These are phyloP conservation scores for Musa acuminata DNA, from an alignment of 176 grass and related monocot species.

Conservation along the genomic window DNA sequence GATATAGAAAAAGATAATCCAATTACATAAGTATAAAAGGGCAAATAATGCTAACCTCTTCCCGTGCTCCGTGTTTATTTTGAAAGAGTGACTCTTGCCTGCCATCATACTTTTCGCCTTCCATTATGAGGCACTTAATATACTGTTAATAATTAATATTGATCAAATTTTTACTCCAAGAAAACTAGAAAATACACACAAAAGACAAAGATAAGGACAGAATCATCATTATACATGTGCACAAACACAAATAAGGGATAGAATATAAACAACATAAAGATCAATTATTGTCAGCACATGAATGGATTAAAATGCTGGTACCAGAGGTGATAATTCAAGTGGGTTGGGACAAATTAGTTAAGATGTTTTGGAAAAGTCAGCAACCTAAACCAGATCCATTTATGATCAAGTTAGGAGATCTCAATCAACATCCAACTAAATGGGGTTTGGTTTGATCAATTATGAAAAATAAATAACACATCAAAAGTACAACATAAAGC, in stretches of 20 bases:
- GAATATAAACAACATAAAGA: not conserved
- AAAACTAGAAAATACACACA: not conserved
- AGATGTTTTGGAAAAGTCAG: too few species aligned
- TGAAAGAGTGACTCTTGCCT: conserved; percentile 7
- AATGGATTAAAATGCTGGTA: too few species aligned
- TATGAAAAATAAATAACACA: too few species aligned
- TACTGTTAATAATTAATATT: not conserved
- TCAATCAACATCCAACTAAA: too few species aligned
- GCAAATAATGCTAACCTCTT: conserved; percentile 4
- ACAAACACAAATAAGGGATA: not conserved
- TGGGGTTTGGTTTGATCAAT: too few species aligned
- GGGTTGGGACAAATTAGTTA: too few species aligned
- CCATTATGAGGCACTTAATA: not conserved
- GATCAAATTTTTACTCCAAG: too few species aligned
- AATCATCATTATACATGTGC: not conserved
- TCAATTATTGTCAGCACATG: not conserved
- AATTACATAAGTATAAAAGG: not conserved
- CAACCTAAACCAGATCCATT: too few species aligned
- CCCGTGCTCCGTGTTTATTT: conserved; percentile 6
- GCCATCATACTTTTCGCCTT: conserved; percentile 6
- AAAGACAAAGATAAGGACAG: not conserved
- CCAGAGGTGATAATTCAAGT: too few species aligned
- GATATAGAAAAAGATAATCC: not conserved
- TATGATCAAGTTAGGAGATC: too few species aligned
- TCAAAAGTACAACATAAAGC: too few species aligned